Evolutionary conservation across 768 basidiomycete species (phyloP).

Genomic region (Sporobolomyces phaffii): DNA sequence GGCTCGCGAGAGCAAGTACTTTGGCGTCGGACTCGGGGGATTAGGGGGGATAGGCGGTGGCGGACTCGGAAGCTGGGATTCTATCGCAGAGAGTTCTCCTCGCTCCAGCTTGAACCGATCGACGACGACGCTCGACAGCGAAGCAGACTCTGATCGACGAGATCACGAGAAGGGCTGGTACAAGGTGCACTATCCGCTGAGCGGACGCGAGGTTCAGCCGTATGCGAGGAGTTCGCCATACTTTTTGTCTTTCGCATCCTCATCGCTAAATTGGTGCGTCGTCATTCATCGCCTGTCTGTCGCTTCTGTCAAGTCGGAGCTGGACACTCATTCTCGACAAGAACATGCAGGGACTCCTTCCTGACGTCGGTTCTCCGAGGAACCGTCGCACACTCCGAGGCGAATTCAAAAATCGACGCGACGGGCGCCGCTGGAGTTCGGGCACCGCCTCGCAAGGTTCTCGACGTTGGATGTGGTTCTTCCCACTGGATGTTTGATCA

Average conservation of each 20-base stretch:
- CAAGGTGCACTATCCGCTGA: neutral
- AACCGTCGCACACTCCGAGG: neutral
- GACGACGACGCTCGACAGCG: neutral
- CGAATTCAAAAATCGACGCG: neutral
- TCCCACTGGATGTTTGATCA: slow-evolving; percentile 4
- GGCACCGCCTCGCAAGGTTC: neutral
- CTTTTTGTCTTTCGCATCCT: slow-evolving; percentile 5
- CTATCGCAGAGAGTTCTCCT: neutral
- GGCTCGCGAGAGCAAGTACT: neutral
- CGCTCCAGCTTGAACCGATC: neutral
- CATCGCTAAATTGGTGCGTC: neutral
- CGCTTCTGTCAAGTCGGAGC: too few relatives aligned
- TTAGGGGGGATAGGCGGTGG: too few relatives aligned
- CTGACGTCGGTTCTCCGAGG: neutral
- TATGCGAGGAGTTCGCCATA: slow-evolving; percentile 2
- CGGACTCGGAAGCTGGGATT: too few relatives aligned
- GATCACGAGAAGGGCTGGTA: neutral
- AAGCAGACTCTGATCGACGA: neutral
- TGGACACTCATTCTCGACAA: too few relatives aligned
- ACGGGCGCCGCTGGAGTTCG: neutral
- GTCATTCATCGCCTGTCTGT: accelerated
- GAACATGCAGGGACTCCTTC: slow-evolving; percentile 17
- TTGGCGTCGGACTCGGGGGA: neutral
- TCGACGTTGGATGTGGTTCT: slow-evolving; percentile 19
- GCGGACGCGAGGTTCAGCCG: slow-evolving; percentile 1